Evolutionary conservation across 2,329 filamentous ascomycete species (phyloP), one percentile per base, ranked within the genome.

Genomic region (Fusarium sp.): DNA sequence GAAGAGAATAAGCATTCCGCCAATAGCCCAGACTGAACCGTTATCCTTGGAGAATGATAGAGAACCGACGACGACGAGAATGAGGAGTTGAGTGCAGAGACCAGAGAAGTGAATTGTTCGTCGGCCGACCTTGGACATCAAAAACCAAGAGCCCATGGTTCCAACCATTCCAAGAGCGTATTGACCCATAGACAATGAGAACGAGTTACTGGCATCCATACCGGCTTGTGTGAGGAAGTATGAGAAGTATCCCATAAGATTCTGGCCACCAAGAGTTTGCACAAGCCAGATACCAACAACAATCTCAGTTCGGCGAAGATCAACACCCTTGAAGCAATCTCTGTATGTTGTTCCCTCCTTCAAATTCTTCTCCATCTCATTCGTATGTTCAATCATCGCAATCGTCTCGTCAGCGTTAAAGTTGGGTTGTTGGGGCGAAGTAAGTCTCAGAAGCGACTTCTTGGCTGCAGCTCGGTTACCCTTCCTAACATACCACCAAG

Each of bases 311-410:
- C 87, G 81, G n/a, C 85, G 82, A 2, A 85, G 79, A 71, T 90
- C 84, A 33, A 83, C 72, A 9, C 85, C 85, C 38, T 79, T 82
- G 80, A 90, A 89, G 74, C 85, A 86, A 74, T 89, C 85, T 17
- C 69, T 67, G 72, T 88, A 89, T 1, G 73, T 79, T 0, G 82
- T 81, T 2, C 86, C 85, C 11, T 79, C 79, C 11, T 81, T 82
- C 46, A 82, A 66, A 26, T 78, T 71, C 71, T 83, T 83, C 70
- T 87, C 85, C 60, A 85, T 76, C 74, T 84, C 81, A 67, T 88
- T 85, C 10, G 87, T 88, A 67, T 88, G 83, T 38, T 84, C 81
- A 73, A 89, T 87, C 84, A 88, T 83, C 18, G 86, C 84, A 14
- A 89, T 77, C 0, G 83, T 83, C 64, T 85, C 81, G 62, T 87